Evolutionary conservation across 2,329 filamentous ascomycete genomes (phyloP), one percentile per base, ranked within the genome.

Genomic region (Rhexocercosporidium sp.): DNA sequence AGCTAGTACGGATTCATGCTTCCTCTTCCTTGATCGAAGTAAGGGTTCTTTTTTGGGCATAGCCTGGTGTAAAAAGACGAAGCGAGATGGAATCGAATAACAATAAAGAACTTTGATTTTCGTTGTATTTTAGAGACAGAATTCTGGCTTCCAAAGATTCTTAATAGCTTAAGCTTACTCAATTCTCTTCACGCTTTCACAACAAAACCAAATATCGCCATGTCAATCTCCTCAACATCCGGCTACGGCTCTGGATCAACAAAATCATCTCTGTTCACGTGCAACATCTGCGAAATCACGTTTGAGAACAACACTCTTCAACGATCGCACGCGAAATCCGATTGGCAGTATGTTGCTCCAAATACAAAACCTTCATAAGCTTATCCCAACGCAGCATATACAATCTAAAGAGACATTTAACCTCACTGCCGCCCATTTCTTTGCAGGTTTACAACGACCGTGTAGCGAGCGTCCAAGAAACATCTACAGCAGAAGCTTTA

Each of bases 321-420:
- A 22, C 46, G 46, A 12, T 27, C n/a, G 9, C 59, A 62, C 14
- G 59, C 44, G 6, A 62, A 51, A 27, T 62, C 46, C 3, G 59
- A 62, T n/a, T 39, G 59, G 59, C 59, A 62, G 59, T 62, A 62
- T 11, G 31, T 46, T 25, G n/a, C 11, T 3, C 8, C 3, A 12
- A 25, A 31, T 18, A 20, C 8, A 12, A n/a, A 29, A 16, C 22
- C 1, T 8, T 39, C n/a, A 20, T 12, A 31, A 39, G 59, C 59
- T 62, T 22, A 62, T 20, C 11, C 2, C 7, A 22, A 25, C n/a
- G 22, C 8, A 62, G 59, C 12, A 53, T 62, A 3, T 62, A 62
- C 31, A 62, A 62, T 37, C 46, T 62, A 12, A 62, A 62, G 46
- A 49, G 59, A 39, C 31, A 51, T 20, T 41, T 62, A 29, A 62